A percentile compares a stretch with the other conserved stretches of the same genome.
Conservation (phyloP, 208 protist genomes). For the Histomonas meleagridis region DNA sequence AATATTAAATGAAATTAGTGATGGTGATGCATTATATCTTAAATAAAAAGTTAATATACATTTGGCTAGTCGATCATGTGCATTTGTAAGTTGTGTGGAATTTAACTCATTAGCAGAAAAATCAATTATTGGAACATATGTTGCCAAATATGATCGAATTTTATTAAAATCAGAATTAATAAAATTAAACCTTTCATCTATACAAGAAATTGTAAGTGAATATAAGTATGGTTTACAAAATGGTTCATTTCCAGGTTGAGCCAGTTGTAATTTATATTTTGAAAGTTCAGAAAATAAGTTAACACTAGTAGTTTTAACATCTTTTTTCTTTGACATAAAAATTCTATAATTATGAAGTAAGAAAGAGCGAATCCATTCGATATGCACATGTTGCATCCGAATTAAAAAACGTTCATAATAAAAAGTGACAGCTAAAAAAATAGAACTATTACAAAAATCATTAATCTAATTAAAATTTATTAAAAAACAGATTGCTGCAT, state of each 20-base stretch:
- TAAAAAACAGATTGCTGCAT: too few species aligned
- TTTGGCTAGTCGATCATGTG: not conserved
- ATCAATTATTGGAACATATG: not conserved
- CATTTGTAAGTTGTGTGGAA: not conserved
- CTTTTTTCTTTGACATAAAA: not conserved
- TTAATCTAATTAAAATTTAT: too few species aligned
- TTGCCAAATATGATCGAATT: not conserved
- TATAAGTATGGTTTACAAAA: not conserved
- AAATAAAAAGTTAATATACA: not conserved
- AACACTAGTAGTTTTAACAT: not conserved
- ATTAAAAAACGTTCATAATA: too few species aligned
- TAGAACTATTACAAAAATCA: too few species aligned
- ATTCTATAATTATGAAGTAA: not conserved
- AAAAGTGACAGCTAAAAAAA: too few species aligned
- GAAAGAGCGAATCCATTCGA: not conserved
- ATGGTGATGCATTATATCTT: not conserved
- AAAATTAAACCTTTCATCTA: not conserved
- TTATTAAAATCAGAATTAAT: not conserved
- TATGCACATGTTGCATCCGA: too few species aligned
- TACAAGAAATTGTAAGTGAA: not conserved
- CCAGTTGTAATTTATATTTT: not conserved
- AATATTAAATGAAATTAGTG: not conserved
- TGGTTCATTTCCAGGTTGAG: not conserved
- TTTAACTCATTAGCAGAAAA: not conserved
- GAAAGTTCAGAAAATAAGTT: not conserved